Percentiles rank a stretch among this genome's conserved stretches.
These are phyloP conservation scores for Phialocephala subalpina DNA, from an alignment of 2,329 filamentous ascomycete species.

Conservation along the genomic window DNA sequence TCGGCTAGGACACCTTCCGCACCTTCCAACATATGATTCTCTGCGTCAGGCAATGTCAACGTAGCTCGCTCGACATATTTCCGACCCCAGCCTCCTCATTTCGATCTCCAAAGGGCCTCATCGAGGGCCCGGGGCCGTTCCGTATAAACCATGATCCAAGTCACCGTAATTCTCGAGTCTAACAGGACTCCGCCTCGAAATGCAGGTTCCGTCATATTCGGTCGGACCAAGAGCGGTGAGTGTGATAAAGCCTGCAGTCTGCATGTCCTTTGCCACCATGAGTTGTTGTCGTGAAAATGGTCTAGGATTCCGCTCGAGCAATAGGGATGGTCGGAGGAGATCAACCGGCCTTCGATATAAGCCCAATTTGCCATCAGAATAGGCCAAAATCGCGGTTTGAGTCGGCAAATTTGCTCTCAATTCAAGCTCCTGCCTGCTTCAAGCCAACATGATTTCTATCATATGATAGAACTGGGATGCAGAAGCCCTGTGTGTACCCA, in stretches of 20 bases:
- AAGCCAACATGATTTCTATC: slow-evolving; percentile 14
- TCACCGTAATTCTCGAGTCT: slow-evolving; percentile 18
- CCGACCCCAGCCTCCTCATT: slow-evolving; percentile 27
- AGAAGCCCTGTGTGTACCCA: slow-evolving; percentile 32
- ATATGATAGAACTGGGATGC: slow-evolving; percentile 34
- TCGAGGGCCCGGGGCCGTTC: slow-evolving; percentile 15
- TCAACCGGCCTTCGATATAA: slow-evolving; percentile 20
- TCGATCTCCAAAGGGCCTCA: slow-evolving; percentile 12
- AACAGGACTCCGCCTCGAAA: slow-evolving; percentile 29
- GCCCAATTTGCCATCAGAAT: slow-evolving; percentile 19
- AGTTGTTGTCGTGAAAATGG: slow-evolving; percentile 24
- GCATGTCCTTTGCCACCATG: slow-evolving; percentile 35
- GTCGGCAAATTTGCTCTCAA: slow-evolving; percentile 18
- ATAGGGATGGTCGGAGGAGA: slow-evolving; percentile 20
- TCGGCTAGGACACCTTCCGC: slow-evolving; percentile 32
- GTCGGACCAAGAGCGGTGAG: slow-evolving; percentile 21
- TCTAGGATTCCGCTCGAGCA: slow-evolving; percentile 25
- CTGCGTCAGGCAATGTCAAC: slow-evolving; percentile 33
- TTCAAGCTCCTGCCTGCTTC: slow-evolving; percentile 18
- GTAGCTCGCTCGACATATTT: slow-evolving; percentile 18
- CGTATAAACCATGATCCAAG: slow-evolving; percentile 32
- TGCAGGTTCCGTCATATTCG: slow-evolving; percentile 29
- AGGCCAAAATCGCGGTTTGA: slow-evolving; percentile 15
- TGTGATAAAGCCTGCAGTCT: slow-evolving; percentile 36
- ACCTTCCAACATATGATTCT: slow-evolving; percentile 34